phyloP scores from a whole-genome alignment of 108 stramenopile genomes.

The Cylindrotheca closterium region DNA sequence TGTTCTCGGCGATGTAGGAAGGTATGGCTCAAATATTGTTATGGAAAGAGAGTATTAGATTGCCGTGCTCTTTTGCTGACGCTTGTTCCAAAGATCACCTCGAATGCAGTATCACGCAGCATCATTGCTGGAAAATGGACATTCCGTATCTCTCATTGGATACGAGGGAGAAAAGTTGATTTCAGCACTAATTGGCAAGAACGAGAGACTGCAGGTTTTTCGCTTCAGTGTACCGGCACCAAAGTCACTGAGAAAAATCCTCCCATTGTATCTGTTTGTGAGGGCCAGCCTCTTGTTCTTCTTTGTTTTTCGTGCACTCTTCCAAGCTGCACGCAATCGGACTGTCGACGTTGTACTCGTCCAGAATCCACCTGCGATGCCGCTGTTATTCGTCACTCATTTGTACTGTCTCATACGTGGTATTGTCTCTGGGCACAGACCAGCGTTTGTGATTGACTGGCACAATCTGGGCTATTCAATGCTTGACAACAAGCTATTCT shows the following conservation, averaged over 20 bases:
- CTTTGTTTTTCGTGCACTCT: slow-evolving; percentile 54
- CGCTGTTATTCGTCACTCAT: slow-evolving; percentile 70
- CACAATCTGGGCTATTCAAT: slow-evolving; percentile 98
- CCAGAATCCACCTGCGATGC: slow-evolving; percentile 98
- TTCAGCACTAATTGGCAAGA: slow-evolving; percentile 13
- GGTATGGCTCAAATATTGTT: background rate
- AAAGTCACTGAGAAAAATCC: slow-evolving; percentile 34
- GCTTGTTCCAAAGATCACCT: slow-evolving; percentile 85
- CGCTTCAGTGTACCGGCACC: slow-evolving; percentile 57
- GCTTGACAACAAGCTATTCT: slow-evolving; percentile 46
- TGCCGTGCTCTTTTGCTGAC: no score
- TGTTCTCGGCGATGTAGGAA: slow-evolving; percentile 85
- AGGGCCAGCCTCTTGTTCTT: slow-evolving; percentile 46
- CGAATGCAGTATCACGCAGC: slow-evolving; percentile 98
- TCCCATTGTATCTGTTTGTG: slow-evolving; percentile 67
- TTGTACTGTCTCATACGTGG: slow-evolving; percentile 43
- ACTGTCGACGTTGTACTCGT: slow-evolving; percentile 81
- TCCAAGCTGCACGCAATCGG: slow-evolving; percentile 31
- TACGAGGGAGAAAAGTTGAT: slow-evolving; percentile 62
- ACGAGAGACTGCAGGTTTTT: slow-evolving; percentile 48
- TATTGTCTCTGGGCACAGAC: slow-evolving; percentile 29
- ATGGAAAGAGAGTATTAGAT: no score
- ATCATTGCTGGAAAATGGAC: slow-evolving; percentile 64
- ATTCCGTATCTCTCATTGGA: slow-evolving; percentile 71
- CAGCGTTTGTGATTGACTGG: slow-evolving; percentile 93